Evolutionary conservation across 1,139 yeast species (phyloP), one percentile per base, ranked within the genome.

Genomic region (Wickerhamiella pararugosa): DNA sequence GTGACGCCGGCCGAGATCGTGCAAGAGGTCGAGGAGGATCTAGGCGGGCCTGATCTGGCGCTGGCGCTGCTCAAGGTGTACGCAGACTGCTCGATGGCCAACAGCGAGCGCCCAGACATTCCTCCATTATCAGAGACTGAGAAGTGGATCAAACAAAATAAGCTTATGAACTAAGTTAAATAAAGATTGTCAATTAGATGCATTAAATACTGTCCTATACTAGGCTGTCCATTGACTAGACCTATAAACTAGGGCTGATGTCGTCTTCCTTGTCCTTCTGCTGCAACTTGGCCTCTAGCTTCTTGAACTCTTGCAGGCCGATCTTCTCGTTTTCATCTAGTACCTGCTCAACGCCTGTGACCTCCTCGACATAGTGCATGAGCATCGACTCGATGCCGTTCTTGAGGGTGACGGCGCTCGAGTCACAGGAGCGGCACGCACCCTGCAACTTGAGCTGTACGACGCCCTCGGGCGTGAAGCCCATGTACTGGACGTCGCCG

Each of bases 301-400:
- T 77, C 53, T 78, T 82, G 57, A 81, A 81, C 57, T 79, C 86
- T 47, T 71, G 70, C 44, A 79, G 58, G 1, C 84, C 80, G 34
- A 68, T 64, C 54, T 66, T 70, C 49, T 74, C 79, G 47, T 71
- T 77, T n/a, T 72, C 72, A 45, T 72, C 77, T 42, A 72, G 55
- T 2, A 79, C 76, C 50, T 81, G 86, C 56, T 71, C 75, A 7
- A 82, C 90, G 45, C 78, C 79, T 43, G 71, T 69, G 32, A 82
- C 93, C 55, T 81, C 93, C 50, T 82, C 92, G 30, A 82, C 77
- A 53, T 82, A 82, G 59, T 82, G 86, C 67, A 73, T 80, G 58
- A 82, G 68, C 94, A 82, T 82, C 40, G 79, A 67, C 59, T 82
- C 93, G 43, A 82, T 81, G 27, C 94, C 94, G 53, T 76, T 72